phyloP scores from a whole-genome alignment of 1,284 basidiomycete genomes.

The Thecaphora thlaspeos region DNA sequence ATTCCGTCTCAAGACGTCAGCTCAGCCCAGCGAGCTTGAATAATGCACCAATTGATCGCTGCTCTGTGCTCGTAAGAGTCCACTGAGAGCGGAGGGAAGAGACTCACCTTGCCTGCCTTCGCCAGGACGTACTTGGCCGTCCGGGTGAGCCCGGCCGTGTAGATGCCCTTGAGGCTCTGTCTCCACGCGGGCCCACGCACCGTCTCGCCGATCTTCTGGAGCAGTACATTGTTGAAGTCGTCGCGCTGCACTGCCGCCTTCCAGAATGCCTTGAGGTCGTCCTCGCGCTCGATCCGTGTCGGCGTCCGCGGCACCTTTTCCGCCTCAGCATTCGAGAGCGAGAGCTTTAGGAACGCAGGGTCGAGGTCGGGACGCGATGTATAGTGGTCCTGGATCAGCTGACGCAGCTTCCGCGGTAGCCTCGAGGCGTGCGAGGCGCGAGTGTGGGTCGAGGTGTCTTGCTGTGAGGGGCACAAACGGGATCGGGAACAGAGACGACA shows the following conservation, averaged over 20 bases:
- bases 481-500: too few species aligned
- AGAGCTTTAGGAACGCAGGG: conserved; percentile 42
- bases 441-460: conserved; percentile 37
- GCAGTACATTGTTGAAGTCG: conserved; percentile 41
- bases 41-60: too few species aligned
- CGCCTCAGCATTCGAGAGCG: conserved; percentile 28
- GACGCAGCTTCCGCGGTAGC: conserved; percentile 40
- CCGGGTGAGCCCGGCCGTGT: conserved; percentile 50
- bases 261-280: conserved; percentile 37
- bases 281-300: conserved; percentile 18
- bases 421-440: conserved; percentile 36
- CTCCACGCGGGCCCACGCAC: conserved; percentile 47
- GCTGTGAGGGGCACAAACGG: too few species aligned
- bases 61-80: neutral
- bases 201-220: conserved; percentile 36
- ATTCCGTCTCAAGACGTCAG: too few species aligned
- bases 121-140: conserved; percentile 49
- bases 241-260: conserved; percentile 34
- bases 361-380: conserved; percentile 31
- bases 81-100: neutral
- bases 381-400: conserved; percentile 40
- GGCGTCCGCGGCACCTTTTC: conserved; percentile 20
- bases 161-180: conserved; percentile 55
- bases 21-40: too few species aligned
- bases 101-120: conserved; percentile 51